Evolutionary conservation across 176 grass and related monocot genomes (phyloP), one percentile per base, ranked within the genome.

Genomic region (Melocanna baccifera): DNA sequence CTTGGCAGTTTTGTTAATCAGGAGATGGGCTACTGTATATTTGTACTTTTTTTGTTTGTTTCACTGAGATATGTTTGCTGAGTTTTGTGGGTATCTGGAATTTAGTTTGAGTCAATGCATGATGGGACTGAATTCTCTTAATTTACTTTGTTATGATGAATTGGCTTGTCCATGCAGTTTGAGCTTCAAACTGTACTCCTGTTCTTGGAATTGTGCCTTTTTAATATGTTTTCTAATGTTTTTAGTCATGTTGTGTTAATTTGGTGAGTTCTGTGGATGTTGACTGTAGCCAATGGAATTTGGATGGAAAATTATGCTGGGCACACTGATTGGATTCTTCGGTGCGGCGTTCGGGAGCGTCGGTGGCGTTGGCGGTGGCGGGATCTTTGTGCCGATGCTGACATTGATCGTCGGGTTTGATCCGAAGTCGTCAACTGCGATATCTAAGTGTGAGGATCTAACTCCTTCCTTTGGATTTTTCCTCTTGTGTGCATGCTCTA

Each of bases 321-420:
- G 91, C 0, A 50, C 91, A 6, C 48, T 97, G 26, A 83, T 93
- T 14, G 91, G 91, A 41, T 93, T 97, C 85, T 93, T 93, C 4
- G 94, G 91, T 15, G 84, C 91, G 0, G 82, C 94, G 0, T 97
- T 97, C 18, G 94, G 94, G 55, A 97, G 94, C 16, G 94, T 96
- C 2, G 94, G 94, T 0, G 91, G 94, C 0, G 91, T 96, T 29
- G 94, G 94, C 4, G 94, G 94, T 1, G 94, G 94, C 2, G 94
- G 94, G 28, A 96, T 96, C 76, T 96, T 89, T 37, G 91, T 96
- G 29, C 89, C 94, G 20, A 96, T 93, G 94, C 69, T 96, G 40
- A 93, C 89, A n/a, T 83, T 97, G 73, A 97, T 97, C 9, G 77
- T 97, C 0, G 91, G 89, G 4, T 97, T 97, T 39, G 94, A 96